Evolutionary conservation across 257 asterid species (phyloP), one percentile per base, ranked within the genome.

Genomic region (Leonotis leonurus): DNA sequence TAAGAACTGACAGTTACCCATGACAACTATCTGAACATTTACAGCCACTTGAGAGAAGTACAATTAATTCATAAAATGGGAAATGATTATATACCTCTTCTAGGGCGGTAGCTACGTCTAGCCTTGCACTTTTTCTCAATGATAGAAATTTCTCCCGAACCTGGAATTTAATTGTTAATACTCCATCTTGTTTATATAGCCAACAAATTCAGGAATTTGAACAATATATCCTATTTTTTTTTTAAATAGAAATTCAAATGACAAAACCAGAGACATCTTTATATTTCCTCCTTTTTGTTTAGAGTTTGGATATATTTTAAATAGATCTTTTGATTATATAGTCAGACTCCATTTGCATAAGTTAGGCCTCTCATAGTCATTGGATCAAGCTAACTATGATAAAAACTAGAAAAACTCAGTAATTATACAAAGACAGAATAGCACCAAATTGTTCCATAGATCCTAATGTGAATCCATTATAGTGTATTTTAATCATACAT

Each of bases 71-170:
- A 46, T 56, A 62, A 70, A 27, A 65, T 8, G 26, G 27, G 55
- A 40, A 43, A 49, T 49, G 61, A 62, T 70, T 21, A 67, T 62
- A 70, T 88, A 89, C 98, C 98, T 88, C 95, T 76, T 92, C 98
- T 27, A 92, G 60, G 69, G 90, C 79, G 65, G 68, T 69, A 45
- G 89, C 90, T 76, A 92, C 78, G 72, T 92, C 98, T 68, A 83
- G 36, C 83, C 92, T 84, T 5, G 98, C 64, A 74, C 90, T 86
- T 87, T 89, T 92, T 77, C 96, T 81, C 75, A 92, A 48, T 3
- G 98, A 81, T 65, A 92, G 69, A 75, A 84, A 92, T 84, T 86
- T 88, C 57, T 92, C 98, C 27, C 99, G 95, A 59, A 83, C 88
- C 99, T 93, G 90, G 67, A 55, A 63, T 29, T 41, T 12, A 45